Evolutionary conservation across 1,284 basidiomycete species (phyloP).

Genomic region (Leccinum fuscescens): DNA sequence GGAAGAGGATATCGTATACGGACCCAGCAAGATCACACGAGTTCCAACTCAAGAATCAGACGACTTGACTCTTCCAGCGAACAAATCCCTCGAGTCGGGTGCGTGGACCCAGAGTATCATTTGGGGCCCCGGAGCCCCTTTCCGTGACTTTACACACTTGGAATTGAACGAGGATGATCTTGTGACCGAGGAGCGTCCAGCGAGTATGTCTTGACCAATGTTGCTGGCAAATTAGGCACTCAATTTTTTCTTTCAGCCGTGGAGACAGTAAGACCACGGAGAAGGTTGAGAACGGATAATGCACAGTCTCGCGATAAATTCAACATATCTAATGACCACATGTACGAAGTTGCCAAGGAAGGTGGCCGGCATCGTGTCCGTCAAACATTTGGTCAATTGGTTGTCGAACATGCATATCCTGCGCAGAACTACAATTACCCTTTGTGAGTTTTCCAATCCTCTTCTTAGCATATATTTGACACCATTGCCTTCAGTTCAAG

Average conservation of each 20-base stretch:
- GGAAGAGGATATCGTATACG: constrained; percentile 82
- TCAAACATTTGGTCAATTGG: constrained; percentile 97
- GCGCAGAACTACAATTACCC: constrained; percentile 94
- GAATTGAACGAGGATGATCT: constrained; percentile 75
- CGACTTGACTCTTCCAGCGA: constrained; percentile 66
- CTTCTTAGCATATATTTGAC: not conserved
- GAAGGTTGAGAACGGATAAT: constrained; percentile 57
- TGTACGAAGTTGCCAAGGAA: constrained; percentile 92
- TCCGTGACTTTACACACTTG: constrained; percentile 80
- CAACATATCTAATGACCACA: constrained; percentile 95
- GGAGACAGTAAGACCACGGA: constrained; percentile 59
- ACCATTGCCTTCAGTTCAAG: constrained; percentile 68
- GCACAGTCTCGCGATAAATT: constrained; percentile 74
- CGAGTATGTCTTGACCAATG: constrained; percentile 38
- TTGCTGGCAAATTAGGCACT: constrained; percentile 3
- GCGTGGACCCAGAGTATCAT: constrained; percentile 88
- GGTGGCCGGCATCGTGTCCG: constrained; percentile 83
- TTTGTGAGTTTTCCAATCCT: constrained; percentile 53
- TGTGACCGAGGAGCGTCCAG: constrained; percentile 55
- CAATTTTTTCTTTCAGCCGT: constrained; percentile 26
- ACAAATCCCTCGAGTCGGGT: constrained; percentile 74
- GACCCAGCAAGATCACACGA: constrained; percentile 41
- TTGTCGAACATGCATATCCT: constrained; percentile 96
- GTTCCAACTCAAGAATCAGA: constrained; percentile 42
- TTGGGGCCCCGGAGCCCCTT: constrained; percentile 75